Conservation (phyloP, 139 green algal genomes). For the Ettlia oleoabundans region DNA sequence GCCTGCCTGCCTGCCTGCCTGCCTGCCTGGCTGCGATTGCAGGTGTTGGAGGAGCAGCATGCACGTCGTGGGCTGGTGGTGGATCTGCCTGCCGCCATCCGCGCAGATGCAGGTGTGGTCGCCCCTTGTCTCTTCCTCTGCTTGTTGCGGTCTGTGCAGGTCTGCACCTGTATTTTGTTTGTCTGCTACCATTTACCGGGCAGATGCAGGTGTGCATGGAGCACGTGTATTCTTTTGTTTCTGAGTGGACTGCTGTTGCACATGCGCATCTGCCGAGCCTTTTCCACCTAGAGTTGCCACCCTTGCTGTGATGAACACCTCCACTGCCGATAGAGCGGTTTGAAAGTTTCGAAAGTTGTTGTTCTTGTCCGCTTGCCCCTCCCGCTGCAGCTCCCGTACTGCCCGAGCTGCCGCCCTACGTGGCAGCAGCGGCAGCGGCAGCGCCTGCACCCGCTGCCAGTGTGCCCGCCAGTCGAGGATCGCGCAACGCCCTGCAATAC, state of each 20-base stretch:
- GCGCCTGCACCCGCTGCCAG: not conserved
- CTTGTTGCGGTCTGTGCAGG: too few relatives aligned
- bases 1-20: too few relatives aligned
- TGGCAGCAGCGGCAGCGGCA: constrained; percentile 19
- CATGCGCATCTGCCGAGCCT: too few relatives aligned
- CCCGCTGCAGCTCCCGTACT: not conserved
- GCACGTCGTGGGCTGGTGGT: constrained; percentile 36
- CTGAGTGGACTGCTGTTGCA: not conserved
- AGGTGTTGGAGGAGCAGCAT: constrained; percentile 32
- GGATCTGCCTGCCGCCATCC: constrained; percentile 46
- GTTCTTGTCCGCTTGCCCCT: too few relatives aligned
- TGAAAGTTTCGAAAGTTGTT: too few relatives aligned
- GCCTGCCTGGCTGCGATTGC: not conserved
- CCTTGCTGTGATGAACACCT: too few relatives aligned
- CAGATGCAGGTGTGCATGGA: too few relatives aligned
- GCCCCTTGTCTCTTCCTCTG: not conserved
- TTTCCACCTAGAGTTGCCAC: too few relatives aligned
- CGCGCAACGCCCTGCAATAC: constrained; percentile 24
- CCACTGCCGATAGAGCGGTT: too few relatives aligned
- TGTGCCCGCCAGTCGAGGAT: not conserved
- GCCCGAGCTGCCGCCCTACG: constrained; percentile 44
- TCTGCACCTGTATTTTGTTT: too few relatives aligned
- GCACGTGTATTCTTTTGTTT: too few relatives aligned
- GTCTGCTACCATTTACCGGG: too few relatives aligned
- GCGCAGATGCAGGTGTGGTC: constrained; percentile 13